A percentile compares a stretch with the other conserved stretches of the same genome.
These are phyloP conservation scores for Rhodotorula mucilaginosa DNA, from an alignment of 1,284 basidiomycete species.

Conservation along the genomic window DNA sequence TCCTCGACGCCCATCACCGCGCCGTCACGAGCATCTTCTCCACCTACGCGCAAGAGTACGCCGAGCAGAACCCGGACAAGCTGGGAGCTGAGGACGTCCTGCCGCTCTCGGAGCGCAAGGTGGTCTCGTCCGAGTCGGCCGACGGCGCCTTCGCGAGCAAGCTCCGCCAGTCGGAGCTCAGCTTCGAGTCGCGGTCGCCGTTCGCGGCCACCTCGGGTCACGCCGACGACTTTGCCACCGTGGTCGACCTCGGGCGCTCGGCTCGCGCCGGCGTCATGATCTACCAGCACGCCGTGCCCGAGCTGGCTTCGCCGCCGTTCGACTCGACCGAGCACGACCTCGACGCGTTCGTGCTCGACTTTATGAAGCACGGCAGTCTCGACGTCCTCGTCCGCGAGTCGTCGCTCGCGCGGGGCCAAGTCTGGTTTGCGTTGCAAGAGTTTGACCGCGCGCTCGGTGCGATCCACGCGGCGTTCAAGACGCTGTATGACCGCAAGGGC, in stretches of 20 bases:
- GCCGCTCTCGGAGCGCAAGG: slow-evolving; percentile 50
- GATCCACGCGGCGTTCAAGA: slow-evolving; percentile 54
- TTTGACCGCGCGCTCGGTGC: slow-evolving; percentile 58
- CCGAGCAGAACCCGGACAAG: slow-evolving; percentile 49
- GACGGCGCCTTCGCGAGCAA: slow-evolving; percentile 48
- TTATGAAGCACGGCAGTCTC: slow-evolving; percentile 63
- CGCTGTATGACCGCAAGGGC: slow-evolving; percentile 49
- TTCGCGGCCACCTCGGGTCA: slow-evolving; percentile 67
- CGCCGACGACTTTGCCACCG: slow-evolving; percentile 56
- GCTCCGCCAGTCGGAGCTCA: slow-evolving; percentile 52
- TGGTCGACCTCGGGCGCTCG: slow-evolving; percentile 54
- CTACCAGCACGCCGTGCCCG: slow-evolving; percentile 61
- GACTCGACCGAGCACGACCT: slow-evolving; percentile 50
- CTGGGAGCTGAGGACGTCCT: slow-evolving; percentile 54
- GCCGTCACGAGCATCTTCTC: slow-evolving; percentile 59
- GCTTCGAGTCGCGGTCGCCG: slow-evolving; percentile 54
- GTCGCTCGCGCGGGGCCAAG: slow-evolving; percentile 52
- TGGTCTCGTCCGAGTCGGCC: slow-evolving; percentile 44
- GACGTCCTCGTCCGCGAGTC: slow-evolving; percentile 49
- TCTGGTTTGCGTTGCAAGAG: slow-evolving; percentile 63
- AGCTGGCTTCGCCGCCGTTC: slow-evolving; percentile 53
- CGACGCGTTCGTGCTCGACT: slow-evolving; percentile 66
- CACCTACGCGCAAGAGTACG: slow-evolving; percentile 58
- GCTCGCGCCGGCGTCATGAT: slow-evolving; percentile 58
- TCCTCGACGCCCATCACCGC: slow-evolving; percentile 56